Evolutionary conservation across 1,139 yeast species (phyloP).

Genomic region (Meyerozyma smithsonii): DNA sequence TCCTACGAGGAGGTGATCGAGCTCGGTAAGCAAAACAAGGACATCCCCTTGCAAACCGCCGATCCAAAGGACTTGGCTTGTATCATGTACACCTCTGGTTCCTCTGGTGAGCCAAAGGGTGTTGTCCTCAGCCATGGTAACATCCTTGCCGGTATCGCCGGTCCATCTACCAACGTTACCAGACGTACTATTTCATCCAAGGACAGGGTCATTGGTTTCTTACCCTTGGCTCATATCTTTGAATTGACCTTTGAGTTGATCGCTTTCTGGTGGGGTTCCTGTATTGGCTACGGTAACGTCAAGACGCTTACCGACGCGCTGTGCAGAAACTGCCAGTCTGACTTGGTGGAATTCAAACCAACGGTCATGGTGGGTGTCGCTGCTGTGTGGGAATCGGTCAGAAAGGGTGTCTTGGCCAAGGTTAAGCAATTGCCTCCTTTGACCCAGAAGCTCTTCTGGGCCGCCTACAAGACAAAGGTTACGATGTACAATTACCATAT

Average conservation of each 20-base stretch:
- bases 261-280: constrained; percentile 84
- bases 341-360: constrained; percentile 82
- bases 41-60: constrained; percentile 44
- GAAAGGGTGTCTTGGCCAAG: constrained; percentile 85
- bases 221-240: constrained; percentile 94
- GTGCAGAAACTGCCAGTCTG: constrained; percentile 82
- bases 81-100: constrained; percentile 98
- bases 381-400: constrained; percentile 95
- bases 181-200: constrained; percentile 44
- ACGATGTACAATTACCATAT: constrained; percentile 57
- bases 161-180: constrained; percentile 64
- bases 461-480: constrained; percentile 70
- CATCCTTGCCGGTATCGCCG: constrained; percentile 79
- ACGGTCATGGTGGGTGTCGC: constrained; percentile 98
- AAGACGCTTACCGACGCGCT: constrained; percentile 85
- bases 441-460: constrained; percentile 84
- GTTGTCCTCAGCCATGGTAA: constrained; percentile 79
- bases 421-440: constrained; percentile 61
- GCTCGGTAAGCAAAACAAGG: constrained; percentile 50
- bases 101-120: constrained; percentile 98
- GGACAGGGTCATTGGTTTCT: constrained; percentile 79
- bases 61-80: constrained; percentile 75
- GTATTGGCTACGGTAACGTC: constrained; percentile 87
- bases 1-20: constrained; percentile 62
- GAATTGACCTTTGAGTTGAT: constrained; percentile 85